phyloP scores from a whole-genome alignment of 352 stramenopile genomes.

The Phytophthora gonapodyides region DNA sequence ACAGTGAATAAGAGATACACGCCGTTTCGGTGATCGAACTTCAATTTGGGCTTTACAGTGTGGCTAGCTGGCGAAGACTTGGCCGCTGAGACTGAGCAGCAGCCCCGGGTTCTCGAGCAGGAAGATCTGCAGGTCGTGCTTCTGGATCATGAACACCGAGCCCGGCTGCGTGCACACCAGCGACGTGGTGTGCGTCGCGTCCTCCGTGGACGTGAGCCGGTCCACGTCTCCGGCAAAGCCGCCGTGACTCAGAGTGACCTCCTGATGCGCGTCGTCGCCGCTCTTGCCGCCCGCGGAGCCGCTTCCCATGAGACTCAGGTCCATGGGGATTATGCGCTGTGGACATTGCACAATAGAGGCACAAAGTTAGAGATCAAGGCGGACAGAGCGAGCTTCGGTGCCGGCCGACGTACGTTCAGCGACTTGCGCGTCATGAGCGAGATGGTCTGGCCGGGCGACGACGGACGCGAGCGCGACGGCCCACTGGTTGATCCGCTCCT shows the following conservation, averaged over 20 bases:
- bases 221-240: conserved; percentile 76
- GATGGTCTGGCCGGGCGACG: conserved; percentile 27
- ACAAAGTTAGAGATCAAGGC: conserved; percentile 17
- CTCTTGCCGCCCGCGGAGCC: conserved; percentile 23
- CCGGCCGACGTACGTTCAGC: conserved; percentile 51
- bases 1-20: too few species aligned
- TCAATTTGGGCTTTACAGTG: conserved; percentile 10
- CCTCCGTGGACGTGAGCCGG: conserved; percentile 58
- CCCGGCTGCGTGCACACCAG: conserved; percentile 60
- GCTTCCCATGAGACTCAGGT: conserved; percentile 47
- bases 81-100: conserved; percentile 72
- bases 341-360: not conserved
- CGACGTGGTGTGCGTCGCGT: conserved; percentile 59
- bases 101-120: conserved; percentile 76
- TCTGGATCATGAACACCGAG: conserved; percentile 64
- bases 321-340: conserved; percentile 63
- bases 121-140: conserved; percentile 73
- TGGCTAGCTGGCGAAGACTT: conserved; percentile 50
- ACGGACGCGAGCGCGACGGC: conserved; percentile 21
- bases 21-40: conserved; percentile 27
- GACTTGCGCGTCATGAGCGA: conserved; percentile 38
- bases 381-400: not conserved
- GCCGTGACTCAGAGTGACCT: conserved; percentile 55
- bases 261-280: conserved; percentile 27
- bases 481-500: conserved; percentile 18